These are phyloP conservation scores for Venturia aucupariae DNA, from an alignment of 2,329 filamentous ascomycete species.

Conservation along the genomic window DNA sequence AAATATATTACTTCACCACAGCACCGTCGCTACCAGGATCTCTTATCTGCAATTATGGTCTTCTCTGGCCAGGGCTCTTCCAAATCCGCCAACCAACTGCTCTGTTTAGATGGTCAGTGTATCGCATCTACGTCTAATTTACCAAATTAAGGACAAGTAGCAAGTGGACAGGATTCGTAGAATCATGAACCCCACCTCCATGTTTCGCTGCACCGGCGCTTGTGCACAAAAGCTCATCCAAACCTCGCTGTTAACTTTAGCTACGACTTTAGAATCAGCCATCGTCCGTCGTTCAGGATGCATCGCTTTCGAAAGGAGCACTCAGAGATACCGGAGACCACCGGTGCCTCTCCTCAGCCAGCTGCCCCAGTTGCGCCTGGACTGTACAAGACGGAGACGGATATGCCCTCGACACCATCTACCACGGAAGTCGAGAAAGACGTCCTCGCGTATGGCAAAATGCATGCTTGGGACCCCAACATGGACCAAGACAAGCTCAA, in stretches of 20 bases:
- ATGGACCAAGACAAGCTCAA: slow-evolving; percentile 15
- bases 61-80: background rate
- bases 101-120: background rate
- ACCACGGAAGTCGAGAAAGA: background rate
- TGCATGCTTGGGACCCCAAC: slow-evolving; percentile 12
- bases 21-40: background rate
- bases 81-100: background rate
- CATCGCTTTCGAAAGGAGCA: slow-evolving; percentile 6
- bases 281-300: background rate
- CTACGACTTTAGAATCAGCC: background rate
- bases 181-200: slow-evolving; percentile 2
- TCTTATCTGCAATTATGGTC: background rate
- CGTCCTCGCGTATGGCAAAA: background rate
- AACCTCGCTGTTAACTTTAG: background rate
- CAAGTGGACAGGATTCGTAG: background rate
- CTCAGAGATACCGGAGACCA: background rate
- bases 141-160: background rate
- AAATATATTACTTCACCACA: background rate
- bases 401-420: background rate
- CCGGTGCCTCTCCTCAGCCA: background rate
- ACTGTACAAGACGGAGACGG: background rate
- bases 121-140: slow-evolving; percentile 2
- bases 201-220: background rate
- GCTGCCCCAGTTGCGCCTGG: background rate
- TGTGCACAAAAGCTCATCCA: background rate